Evolutionary conservation across 2,329 filamentous ascomycete genomes (phyloP).

Genomic region (Hypoxylon sp.): DNA sequence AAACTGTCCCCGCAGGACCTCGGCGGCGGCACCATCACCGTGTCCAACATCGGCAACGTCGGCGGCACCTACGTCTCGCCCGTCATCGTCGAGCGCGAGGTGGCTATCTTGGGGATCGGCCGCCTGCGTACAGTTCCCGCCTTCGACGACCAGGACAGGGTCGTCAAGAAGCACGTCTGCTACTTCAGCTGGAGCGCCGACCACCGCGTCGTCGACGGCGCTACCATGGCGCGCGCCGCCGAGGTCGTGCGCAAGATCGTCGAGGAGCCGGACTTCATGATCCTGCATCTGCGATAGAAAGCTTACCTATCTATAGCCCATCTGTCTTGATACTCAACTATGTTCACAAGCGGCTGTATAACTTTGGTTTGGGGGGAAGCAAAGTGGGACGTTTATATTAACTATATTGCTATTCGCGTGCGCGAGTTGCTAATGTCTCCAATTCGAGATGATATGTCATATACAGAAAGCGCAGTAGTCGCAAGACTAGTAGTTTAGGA

Average conservation of each 20-base stretch:
- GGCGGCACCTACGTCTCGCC: conserved; percentile 93
- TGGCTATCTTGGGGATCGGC: conserved; percentile 91
- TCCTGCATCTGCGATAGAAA: conserved; percentile 80
- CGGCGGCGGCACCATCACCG: conserved; percentile 88
- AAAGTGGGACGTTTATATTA: neutral
- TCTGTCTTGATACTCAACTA: conserved; percentile 29
- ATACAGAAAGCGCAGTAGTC: conserved; percentile 23
- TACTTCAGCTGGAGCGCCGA: conserved; percentile 98
- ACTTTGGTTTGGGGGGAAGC: neutral
- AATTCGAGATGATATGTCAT: conserved; percentile 37
- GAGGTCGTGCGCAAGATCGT: conserved; percentile 82
- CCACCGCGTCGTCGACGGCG: conserved; percentile 93
- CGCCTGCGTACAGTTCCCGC: conserved; percentile 83
- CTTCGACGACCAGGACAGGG: conserved; percentile 70
- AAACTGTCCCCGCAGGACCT: conserved; percentile 82
- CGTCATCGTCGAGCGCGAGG: conserved; percentile 89
- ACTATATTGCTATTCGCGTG: conserved; percentile 11
- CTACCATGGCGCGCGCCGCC: conserved; percentile 91
- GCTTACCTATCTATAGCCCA: neutral
- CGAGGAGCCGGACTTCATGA: conserved; percentile 88
- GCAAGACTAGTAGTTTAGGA: conserved; percentile 24
- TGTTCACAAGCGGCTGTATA: neutral
- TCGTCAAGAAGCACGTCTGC: conserved; percentile 82
- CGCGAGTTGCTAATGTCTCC: conserved; percentile 11
- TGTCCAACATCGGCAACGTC: conserved; percentile 96